Base-by-base conservation (phyloP, 345 rosid species). In the Lepidium didymum region DNA sequence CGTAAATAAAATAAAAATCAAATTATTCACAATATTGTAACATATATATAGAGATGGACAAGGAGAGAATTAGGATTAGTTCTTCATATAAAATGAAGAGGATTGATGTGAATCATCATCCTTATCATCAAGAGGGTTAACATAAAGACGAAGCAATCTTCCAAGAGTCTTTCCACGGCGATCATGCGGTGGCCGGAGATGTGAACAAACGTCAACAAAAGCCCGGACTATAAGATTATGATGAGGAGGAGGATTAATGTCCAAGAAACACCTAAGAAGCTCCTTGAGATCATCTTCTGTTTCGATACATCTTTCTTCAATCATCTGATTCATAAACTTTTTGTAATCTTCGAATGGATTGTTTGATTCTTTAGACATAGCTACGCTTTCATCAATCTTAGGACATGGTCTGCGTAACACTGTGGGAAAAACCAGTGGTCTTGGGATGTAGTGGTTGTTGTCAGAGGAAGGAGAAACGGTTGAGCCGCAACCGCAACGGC, bases 261-360 rank as follows among this genome's bases (percentile, higher is more conserved):
- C 78, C 70, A 75, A 68, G 74, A 68, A 75, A 62, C 75, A 75
- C 42, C 74, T 68, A 0, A 75, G 61, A 68, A 75, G 78, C 54
- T 68, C 70, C 55, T 75, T 75, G 8, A 75, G 74, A 49, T 69
- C 78, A 56, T 69, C 75, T 40, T 75, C 70, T 4, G 65, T 62
- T 8, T 75, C 60, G 14, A 75, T 68, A 31, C 56, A 35, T 62
- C 74, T 68, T 31, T 69, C 78, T n/a, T 40, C 19, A 6, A 68
- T 75, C 74, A 75, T 75, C 54, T 68, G 74, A 25, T 47, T 68
- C 75, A 68, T 68, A 3, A 75, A 75, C n/a, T n/a, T 55, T 66
- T 69, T 75, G 70, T 60, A 75, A 41, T 75, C 78, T 14, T 75
- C 74, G 3, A 75, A 75, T 7, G 75, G 74, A 10, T 75, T 75